These are phyloP conservation scores for Nothophoma quercina DNA, from an alignment of 2,329 filamentous ascomycete species.

Conservation along the genomic window DNA sequence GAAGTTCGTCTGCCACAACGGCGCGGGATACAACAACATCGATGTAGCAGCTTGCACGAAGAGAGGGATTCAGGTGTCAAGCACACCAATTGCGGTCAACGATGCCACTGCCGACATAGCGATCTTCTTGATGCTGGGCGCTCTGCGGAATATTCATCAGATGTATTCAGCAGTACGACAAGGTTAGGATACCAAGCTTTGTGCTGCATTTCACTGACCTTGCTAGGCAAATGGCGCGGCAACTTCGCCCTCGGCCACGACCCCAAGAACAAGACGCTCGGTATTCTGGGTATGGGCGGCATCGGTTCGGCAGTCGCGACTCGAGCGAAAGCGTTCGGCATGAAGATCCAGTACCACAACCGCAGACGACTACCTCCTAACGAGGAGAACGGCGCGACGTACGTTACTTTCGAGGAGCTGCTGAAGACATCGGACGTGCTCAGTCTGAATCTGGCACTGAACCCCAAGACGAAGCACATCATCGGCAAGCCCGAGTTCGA, in stretches of 20 bases:
- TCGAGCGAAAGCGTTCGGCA: constrained; percentile 63
- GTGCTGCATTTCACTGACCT: constrained; percentile 11
- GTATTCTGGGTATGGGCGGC: constrained; percentile 67
- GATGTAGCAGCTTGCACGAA: constrained; percentile 62
- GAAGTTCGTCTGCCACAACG: constrained; percentile 57
- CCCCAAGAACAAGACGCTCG: constrained; percentile 61
- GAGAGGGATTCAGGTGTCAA: constrained; percentile 54
- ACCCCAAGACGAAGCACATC: constrained; percentile 59
- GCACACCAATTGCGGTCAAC: constrained; percentile 59
- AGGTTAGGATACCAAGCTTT: constrained; percentile 34
- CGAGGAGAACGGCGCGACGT: constrained; percentile 56
- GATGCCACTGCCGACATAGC: constrained; percentile 61
- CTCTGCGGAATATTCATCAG: constrained; percentile 58
- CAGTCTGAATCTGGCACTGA: constrained; percentile 62
- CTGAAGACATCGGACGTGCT: constrained; percentile 63
- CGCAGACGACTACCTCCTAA: constrained; percentile 49
- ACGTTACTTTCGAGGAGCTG: constrained; percentile 65
- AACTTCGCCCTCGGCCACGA: constrained; percentile 60
- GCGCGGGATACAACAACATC: constrained; percentile 68
- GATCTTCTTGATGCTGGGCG: constrained; percentile 61
- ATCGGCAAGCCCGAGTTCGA: constrained; percentile 60
- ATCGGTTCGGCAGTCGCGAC: constrained; percentile 61
- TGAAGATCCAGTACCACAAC: constrained; percentile 68
- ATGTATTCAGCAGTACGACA: constrained; percentile 57
- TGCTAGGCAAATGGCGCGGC: constrained; percentile 54